Base-by-base conservation (phyloP, 257 asterid species). In the Lycium barbarum region DNA sequence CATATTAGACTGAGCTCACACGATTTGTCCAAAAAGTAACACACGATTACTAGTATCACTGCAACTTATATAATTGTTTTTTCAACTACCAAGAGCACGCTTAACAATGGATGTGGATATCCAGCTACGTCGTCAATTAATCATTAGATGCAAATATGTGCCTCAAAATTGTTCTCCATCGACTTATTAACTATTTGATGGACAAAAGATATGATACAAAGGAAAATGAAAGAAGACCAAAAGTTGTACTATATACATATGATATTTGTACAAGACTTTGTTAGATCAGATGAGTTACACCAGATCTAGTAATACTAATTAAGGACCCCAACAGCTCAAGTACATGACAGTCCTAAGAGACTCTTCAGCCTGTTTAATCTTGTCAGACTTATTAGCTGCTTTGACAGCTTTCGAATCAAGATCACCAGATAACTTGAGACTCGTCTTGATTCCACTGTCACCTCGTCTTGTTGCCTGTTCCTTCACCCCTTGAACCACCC, bases 311-410 rank as follows among this genome's bases (percentile, higher is more conserved):
- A 1, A 26, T 26, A 26, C 33, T 26, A 14, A 47, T 14, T 76
- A 76, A 76, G 91, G 96, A 47, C 94, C 96, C 98, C 96, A 93
- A 72, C 92, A 93, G 81, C 91, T 93, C 88, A 93, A 83, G 90
- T 88, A 93, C 94, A 92, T 90, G 87, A 93, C 92, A 1, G 87
- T 91, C 80, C 94, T 84, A 4, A 93, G 86, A 36, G 98, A 92
- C 51, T 94, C 95, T 83, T 94, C 94, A 2, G 91, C 87, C 47
- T 79, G 89, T 82, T 87, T 92, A 2, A 72, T 53, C 87, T 87
- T 88, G 68, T 89, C 89, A 36, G 61, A 45, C 83, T 51, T 79
- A 43, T 51, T 79, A 43, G 87, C 86, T 45, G 83, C 83, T 49
- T 83, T 79, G 12, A 85, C 18, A 12, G 83, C 59, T 0, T 89